phyloP scores from a whole-genome alignment of 78 protist genomes.

The Emiliania huxleyi region DNA sequence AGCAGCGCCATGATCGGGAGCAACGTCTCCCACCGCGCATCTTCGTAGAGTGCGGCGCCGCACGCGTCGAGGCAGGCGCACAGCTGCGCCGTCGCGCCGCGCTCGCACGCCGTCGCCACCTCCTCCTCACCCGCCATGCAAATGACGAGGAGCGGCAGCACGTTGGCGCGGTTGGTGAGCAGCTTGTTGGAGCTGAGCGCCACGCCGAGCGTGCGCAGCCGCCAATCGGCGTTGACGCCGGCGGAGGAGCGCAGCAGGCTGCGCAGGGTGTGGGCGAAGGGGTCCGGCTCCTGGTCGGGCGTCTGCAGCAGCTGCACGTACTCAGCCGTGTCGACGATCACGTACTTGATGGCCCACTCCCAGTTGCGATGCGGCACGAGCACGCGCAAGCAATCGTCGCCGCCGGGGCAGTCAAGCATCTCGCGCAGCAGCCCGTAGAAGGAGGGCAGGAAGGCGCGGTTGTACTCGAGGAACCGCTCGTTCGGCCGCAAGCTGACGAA shows the following conservation, averaged over 20 bases:
- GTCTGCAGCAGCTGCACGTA: background rate
- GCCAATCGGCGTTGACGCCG: background rate
- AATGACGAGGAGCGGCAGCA: background rate
- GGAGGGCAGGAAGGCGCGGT: background rate
- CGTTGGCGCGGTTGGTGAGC: background rate
- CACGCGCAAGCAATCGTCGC: background rate
- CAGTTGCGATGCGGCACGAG: background rate
- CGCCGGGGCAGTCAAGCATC: background rate
- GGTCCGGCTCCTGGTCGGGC: background rate
- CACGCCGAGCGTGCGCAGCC: background rate
- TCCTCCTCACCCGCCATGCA: background rate
- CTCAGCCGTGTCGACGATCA: background rate
- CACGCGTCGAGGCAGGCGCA: background rate
- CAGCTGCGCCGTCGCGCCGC: background rate
- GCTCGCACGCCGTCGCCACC: background rate
- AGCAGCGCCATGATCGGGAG: background rate
- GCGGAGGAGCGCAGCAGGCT: background rate
- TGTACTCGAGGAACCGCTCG: background rate
- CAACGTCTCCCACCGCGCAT: background rate
- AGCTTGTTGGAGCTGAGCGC: background rate
- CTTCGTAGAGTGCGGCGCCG: background rate
- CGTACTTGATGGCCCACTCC: background rate
- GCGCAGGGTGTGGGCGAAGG: background rate
- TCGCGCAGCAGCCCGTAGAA: background rate
- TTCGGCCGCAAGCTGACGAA: background rate